Evolutionary conservation across 495 filamentous ascomycete species (phyloP).

Genomic region (Beverwykella pulmonaria): DNA sequence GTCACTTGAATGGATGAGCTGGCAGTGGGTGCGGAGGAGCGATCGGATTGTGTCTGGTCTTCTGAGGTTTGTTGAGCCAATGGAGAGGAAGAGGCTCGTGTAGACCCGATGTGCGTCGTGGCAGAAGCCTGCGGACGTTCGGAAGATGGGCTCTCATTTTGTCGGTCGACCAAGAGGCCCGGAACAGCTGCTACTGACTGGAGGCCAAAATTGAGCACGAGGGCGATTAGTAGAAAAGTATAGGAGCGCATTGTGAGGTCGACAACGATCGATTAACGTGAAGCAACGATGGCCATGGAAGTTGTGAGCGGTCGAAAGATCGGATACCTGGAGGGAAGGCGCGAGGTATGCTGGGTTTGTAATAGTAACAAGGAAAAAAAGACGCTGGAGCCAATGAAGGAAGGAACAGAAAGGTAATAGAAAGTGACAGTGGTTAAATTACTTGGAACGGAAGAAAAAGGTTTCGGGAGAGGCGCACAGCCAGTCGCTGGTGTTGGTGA

Average conservation of each 20-base stretch:
- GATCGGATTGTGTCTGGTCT: conserved; percentile 13
- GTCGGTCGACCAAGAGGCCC: conserved; percentile 16
- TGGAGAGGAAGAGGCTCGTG: background rate
- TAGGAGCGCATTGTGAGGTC: conserved; percentile 24
- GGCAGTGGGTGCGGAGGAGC: conserved; percentile 3
- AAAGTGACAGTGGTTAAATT: background rate
- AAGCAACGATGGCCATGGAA: conserved; percentile 25
- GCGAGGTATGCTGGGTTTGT: background rate
- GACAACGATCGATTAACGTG: conserved; percentile 1
- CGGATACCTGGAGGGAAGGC: background rate
- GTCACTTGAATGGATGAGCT: conserved; percentile 5
- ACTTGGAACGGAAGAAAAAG: background rate
- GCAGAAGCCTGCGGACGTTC: conserved; percentile 6
- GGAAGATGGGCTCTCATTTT: conserved; percentile 19
- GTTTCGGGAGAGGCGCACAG: background rate
- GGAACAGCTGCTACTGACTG: conserved; percentile 5
- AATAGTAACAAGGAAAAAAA: background rate
- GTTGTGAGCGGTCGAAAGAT: conserved; percentile 6
- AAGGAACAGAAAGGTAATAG: conserved; percentile 10
- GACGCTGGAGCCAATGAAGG: background rate
- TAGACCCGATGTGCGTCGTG: conserved; percentile 4
- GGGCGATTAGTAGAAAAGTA: conserved; percentile 15
- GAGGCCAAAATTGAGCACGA: conserved; percentile 24
- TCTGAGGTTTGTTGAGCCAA: conserved; percentile 10
- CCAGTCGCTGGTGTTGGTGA: conserved; percentile 20